Base-by-base conservation (phyloP, 768 basidiomycete genomes). In the Naganishia kalamii region DNA sequence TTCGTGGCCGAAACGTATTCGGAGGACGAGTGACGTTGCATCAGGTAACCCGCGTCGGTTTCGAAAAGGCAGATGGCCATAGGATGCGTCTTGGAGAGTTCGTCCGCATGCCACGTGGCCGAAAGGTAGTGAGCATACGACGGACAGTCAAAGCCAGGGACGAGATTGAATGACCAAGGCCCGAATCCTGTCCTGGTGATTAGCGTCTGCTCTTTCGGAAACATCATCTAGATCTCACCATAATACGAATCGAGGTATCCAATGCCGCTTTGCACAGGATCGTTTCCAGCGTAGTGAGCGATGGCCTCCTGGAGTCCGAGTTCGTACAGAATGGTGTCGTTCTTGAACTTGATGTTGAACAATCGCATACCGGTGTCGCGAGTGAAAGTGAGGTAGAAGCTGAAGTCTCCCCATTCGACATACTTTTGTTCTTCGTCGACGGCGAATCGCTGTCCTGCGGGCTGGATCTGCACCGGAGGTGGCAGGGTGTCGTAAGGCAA, bases 101-200 rank as follows among this genome's bases (percentile, higher is more conserved):
- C 77, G 44, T 69, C 62, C 3, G 69, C 72, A 64, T 77, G 74
- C 71, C 72, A 75, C 1, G 70, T 73, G 7, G 70, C 65, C 62
- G 74, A 69, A 54, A 74, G 66, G 63, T 65, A 78, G 33, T 66
- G 50, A 12, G 76, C 72, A 33, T 76, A 72, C 0, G 59, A 6
- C 0, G 77, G 77, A 60, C 74, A 74, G 64, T 78, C 77, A 62
- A 70, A 77, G 0, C 74, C 76, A 0, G 65, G 63, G n/a, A 77
- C 51, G 1, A 75, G 68, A 6, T 71, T 68, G 68, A 76, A 74
- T 0, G 74, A 72, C 54, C 72, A 76, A 1, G 73, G 69, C 0
- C 73, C 74, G 30, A 75, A 74, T n/a, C 69, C 43, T 44, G 43
- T 5, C 7, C 13, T 66, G 60, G 62, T 65, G 63, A n/a, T n/a